Conservation (phyloP, 192 early-diverging fungal genomes). For the Funneliformis geosporum region DNA sequence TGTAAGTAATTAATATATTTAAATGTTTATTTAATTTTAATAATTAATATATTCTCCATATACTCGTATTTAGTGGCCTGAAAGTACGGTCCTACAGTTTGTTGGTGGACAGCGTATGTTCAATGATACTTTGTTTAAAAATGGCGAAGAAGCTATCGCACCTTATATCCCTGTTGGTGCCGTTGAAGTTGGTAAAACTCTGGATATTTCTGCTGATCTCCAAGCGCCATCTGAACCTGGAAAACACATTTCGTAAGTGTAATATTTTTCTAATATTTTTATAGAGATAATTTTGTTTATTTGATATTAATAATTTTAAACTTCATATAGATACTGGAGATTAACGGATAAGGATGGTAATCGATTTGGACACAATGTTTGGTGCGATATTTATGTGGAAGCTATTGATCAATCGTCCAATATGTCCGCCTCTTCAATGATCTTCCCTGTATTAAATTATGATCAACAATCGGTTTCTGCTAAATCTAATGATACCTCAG, state of each 20-base stretch:
- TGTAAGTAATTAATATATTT: background rate
- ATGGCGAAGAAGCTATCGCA: constrained; percentile 27
- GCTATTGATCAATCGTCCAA: constrained; percentile 44
- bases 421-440: constrained; percentile 45
- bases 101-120: constrained; percentile 56
- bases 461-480: constrained; percentile 33
- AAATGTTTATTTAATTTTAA: background rate
- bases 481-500: constrained; percentile 25
- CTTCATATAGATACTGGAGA: constrained; percentile 51
- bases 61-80: constrained; percentile 55
- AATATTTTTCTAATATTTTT: background rate
- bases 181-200: constrained; percentile 53
- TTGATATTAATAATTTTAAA: background rate
- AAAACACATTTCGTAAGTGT: constrained; percentile 49
- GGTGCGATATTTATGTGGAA: constrained; percentile 67
- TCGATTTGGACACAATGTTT: constrained; percentile 66
- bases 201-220: constrained; percentile 63
- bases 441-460: constrained; percentile 45
- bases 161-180: constrained; percentile 44
- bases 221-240: constrained; percentile 63
- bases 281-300: background rate
- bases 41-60: background rate
- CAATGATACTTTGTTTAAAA: constrained; percentile 30
- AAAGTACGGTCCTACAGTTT: constrained; percentile 55
- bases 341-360: constrained; percentile 58